phyloP scores from a whole-genome alignment of 2,329 filamentous ascomycete species.

The Ophiostoma novo-ulmi region DNA sequence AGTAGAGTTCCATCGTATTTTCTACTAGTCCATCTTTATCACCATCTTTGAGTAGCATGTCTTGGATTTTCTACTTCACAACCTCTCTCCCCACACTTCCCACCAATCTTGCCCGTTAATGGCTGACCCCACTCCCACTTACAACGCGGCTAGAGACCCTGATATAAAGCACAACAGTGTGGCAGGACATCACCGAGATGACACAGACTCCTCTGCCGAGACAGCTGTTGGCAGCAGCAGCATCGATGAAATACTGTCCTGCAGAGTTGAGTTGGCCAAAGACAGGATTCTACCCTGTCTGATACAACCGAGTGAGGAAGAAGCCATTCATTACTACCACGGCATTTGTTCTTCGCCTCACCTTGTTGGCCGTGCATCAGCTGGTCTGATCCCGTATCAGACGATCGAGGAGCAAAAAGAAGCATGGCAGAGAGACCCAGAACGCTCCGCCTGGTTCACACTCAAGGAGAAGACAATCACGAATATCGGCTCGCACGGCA shows the following conservation, averaged over 20 bases:
- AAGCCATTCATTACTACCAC: not conserved
- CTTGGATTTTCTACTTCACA: too few species aligned
- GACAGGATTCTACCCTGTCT: not conserved
- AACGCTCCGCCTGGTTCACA: not conserved
- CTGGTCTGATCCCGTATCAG: not conserved
- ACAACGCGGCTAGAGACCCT: too few species aligned
- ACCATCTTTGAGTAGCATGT: not conserved
- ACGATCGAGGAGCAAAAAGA: not conserved
- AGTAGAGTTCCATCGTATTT: not conserved
- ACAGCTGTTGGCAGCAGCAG: too few species aligned
- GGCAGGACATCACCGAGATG: too few species aligned
- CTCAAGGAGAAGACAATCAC: not conserved
- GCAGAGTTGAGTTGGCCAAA: too few species aligned
- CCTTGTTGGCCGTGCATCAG: not conserved
- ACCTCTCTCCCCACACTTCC: too few species aligned
- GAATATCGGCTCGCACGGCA: not conserved
- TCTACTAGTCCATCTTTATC: not conserved
- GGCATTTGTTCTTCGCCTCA: not conserved
- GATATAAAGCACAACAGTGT: too few species aligned
- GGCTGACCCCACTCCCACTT: too few species aligned
- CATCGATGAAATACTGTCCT: too few species aligned
- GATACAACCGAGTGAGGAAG: not conserved
- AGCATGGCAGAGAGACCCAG: not conserved
- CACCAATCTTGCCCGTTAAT: too few species aligned
- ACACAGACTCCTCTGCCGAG: too few species aligned